phyloP scores from a whole-genome alignment of 768 basidiomycete species.

The Phallus indusiatus region DNA sequence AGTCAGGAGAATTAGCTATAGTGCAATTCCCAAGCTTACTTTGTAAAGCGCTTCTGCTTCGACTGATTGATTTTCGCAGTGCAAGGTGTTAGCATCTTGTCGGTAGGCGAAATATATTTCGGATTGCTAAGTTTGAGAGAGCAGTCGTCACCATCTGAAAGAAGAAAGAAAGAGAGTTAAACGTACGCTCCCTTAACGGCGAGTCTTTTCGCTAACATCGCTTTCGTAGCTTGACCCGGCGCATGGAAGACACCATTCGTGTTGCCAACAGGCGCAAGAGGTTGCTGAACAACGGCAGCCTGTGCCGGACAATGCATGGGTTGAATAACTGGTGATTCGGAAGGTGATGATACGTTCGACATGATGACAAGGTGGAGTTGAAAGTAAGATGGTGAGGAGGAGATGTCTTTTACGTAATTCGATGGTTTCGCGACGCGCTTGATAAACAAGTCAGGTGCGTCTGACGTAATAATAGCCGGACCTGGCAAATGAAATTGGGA shows the following conservation, averaged over 20 bases:
- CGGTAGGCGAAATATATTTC: constrained; percentile 85
- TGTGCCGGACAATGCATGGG: constrained; percentile 81
- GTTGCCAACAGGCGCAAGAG: constrained; percentile 74
- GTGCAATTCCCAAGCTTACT: constrained; percentile 34
- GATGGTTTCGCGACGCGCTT: not conserved
- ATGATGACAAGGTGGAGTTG: constrained; percentile 26
- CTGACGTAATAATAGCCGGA: not conserved
- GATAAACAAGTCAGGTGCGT: not conserved
- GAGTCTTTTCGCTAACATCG: constrained; percentile 88
- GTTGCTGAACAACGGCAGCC: constrained; percentile 67
- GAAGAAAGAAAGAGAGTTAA: not conserved
- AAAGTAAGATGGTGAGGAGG: constrained; percentile 15
- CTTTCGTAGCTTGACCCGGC: constrained; percentile 79
- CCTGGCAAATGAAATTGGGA: not conserved
- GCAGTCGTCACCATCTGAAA: not conserved
- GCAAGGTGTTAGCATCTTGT: constrained; percentile 88
- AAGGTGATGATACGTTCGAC: constrained; percentile 46
- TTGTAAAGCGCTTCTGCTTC: constrained; percentile 88
- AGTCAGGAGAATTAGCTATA: not conserved
- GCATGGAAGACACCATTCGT: constrained; percentile 40
- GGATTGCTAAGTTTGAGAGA: constrained; percentile 61
- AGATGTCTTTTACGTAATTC: not conserved
- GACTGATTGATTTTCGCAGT: constrained; percentile 86
- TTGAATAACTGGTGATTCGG: constrained; percentile 63
- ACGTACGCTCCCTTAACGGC: constrained; percentile 72